Evolutionary conservation across 2,329 filamentous ascomycete species (phyloP).

Genomic region (Aspergillus calidoustus): DNA sequence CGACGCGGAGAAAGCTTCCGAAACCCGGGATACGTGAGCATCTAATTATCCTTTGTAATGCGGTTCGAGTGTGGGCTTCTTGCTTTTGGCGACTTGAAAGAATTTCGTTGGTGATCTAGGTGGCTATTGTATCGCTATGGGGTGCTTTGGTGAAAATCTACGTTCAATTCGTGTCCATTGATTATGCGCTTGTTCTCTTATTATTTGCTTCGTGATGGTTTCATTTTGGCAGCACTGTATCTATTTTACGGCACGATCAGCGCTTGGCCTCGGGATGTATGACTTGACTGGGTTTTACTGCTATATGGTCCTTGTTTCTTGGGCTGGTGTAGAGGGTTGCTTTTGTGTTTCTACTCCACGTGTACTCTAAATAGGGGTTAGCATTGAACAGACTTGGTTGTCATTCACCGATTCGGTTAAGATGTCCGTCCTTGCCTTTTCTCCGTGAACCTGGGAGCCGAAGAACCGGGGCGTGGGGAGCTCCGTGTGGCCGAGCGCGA

Average conservation of each 20-base stretch:
- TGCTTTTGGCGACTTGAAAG: constrained; percentile 13
- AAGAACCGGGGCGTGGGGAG: constrained; percentile 10
- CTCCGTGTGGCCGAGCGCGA: constrained; percentile 41
- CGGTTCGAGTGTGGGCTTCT: neutral
- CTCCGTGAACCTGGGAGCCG: neutral
- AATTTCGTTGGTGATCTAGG: constrained; percentile 9
- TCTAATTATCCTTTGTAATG: constrained; percentile 5
- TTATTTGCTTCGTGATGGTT: constrained; percentile 9
- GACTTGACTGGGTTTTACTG: constrained; percentile 25
- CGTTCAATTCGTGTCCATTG: constrained; percentile 1
- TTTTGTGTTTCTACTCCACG: constrained; percentile 1
- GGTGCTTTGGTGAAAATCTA: constrained; percentile 14
- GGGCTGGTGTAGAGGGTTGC: constrained; percentile 19
- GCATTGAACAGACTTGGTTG: neutral
- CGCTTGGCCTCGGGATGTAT: constrained; percentile 26
- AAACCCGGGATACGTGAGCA: constrained; percentile 27
- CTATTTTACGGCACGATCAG: constrained; percentile 22
- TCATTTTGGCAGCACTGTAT: constrained; percentile 16
- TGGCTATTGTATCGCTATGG: constrained; percentile 3
- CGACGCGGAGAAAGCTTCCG: constrained; percentile 35
- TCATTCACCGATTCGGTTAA: neutral
- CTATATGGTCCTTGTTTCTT: constrained; percentile 7
- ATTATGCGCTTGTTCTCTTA: constrained; percentile 17
- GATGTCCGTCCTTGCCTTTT: neutral
- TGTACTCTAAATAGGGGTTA: constrained; percentile 16